These are phyloP conservation scores for Calonectria pseudoreteaudii DNA, from an alignment of 2,329 filamentous ascomycete genomes.

Conservation along the genomic window DNA sequence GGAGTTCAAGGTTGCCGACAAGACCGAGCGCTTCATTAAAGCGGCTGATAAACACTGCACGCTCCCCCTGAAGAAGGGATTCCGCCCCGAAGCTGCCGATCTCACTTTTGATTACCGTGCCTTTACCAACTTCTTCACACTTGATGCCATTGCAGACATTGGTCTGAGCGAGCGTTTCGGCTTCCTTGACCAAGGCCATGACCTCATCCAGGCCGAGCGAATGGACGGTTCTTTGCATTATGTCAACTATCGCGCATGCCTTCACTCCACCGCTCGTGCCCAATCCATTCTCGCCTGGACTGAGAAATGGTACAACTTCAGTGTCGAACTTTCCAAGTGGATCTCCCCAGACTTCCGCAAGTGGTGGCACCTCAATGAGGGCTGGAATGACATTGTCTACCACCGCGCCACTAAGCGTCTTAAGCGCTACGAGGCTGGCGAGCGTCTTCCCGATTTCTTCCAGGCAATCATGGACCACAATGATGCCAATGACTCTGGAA, in stretches of 20 bases:
- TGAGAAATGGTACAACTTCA: constrained; percentile 62
- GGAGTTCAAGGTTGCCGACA: constrained; percentile 67
- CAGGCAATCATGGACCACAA: constrained; percentile 64
- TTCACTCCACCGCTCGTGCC: constrained; percentile 63
- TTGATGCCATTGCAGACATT: constrained; percentile 69
- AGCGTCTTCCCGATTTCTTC: constrained; percentile 71
- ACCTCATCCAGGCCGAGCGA: constrained; percentile 55
- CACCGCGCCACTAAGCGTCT: constrained; percentile 53
- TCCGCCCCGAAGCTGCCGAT: constrained; percentile 48
- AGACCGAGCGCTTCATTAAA: constrained; percentile 56
- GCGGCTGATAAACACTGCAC: constrained; percentile 58
- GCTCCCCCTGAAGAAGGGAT: constrained; percentile 46
- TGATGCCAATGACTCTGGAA: constrained; percentile 48
- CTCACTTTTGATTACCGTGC: constrained; percentile 62
- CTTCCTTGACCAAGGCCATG: constrained; percentile 62
- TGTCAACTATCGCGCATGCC: constrained; percentile 60
- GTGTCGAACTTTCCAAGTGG: constrained; percentile 60
- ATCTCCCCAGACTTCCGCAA: constrained; percentile 54
- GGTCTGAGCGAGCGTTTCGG: constrained; percentile 63
- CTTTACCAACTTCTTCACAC: constrained; percentile 66
- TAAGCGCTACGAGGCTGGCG: constrained; percentile 50
- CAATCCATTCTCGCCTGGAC: constrained; percentile 63
- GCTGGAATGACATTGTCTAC: constrained; percentile 54
- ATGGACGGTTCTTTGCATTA: constrained; percentile 60
- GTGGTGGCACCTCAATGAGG: constrained; percentile 45